These are phyloP conservation scores for Craterostigma plantagineum DNA, from an alignment of 257 asterid species.

Conservation along the genomic window DNA sequence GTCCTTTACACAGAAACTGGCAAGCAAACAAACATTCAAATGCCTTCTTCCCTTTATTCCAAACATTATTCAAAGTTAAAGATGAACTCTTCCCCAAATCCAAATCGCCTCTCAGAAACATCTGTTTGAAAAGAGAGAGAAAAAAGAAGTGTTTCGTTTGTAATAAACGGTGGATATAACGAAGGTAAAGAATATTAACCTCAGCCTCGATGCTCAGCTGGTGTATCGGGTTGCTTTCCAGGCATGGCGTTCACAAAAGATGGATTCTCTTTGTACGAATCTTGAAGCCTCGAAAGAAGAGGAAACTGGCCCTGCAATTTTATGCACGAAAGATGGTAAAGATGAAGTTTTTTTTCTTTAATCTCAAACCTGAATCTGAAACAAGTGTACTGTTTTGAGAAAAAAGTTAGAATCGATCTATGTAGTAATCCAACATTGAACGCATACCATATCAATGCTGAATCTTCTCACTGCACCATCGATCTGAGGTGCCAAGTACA, in stretches of 20 bases:
- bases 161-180: no score
- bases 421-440: neutral
- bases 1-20: no score
- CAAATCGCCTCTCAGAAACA: no score
- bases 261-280: neutral
- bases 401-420: neutral
- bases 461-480: constrained; percentile 20
- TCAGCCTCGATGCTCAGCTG: neutral
- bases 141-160: no score
- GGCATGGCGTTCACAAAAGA: neutral
- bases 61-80: no score
- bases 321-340: neutral
- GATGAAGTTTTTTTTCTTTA: neutral
- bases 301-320: neutral
- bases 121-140: no score
- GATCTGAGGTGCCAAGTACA: constrained; percentile 39
- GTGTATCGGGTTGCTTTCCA: constrained; percentile 2
- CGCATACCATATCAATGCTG: constrained; percentile 17
- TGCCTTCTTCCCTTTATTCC: no score
- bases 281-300: neutral
- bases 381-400: neutral
- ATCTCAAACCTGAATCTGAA: neutral
- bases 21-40: no score
- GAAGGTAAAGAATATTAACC: no score
- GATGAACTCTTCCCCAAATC: no score